phyloP scores from a whole-genome alignment of 2,329 filamentous ascomycete genomes.

The Shiraia bambusicola region DNA sequence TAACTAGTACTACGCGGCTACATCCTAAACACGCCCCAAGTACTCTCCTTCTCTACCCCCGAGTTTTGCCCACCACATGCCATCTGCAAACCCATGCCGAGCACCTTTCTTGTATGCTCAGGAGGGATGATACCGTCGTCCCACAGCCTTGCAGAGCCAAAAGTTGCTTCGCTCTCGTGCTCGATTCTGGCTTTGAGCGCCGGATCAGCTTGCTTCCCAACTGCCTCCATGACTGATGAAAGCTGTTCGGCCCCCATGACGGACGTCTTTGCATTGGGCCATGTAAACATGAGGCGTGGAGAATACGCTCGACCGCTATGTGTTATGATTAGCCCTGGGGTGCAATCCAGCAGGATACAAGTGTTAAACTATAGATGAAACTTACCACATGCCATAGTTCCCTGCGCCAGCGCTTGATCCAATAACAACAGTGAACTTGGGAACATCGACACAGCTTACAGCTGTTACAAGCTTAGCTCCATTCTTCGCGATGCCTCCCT shows the following conservation, averaged over 20 bases:
- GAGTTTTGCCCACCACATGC: slow-evolving; percentile 45
- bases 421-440: slow-evolving; percentile 96
- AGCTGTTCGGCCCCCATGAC: slow-evolving; percentile 97
- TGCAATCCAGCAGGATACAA: not conserved
- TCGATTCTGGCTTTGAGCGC: slow-evolving; percentile 83
- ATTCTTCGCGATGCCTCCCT: slow-evolving; percentile 95
- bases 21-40: slow-evolving; percentile 47
- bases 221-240: slow-evolving; percentile 89
- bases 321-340: not conserved
- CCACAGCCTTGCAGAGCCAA: slow-evolving; percentile 87
- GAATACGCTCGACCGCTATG: slow-evolving; percentile 79
- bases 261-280: slow-evolving; percentile 93
- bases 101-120: slow-evolving; percentile 50
- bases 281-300: slow-evolving; percentile 92
- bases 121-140: slow-evolving; percentile 59
- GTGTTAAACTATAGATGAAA: slow-evolving; percentile 18
- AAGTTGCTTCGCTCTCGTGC: slow-evolving; percentile 82
- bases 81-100: slow-evolving; percentile 52
- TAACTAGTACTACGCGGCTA: slow-evolving; percentile 18
- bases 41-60: slow-evolving; percentile 37
- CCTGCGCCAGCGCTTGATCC: slow-evolving; percentile 90
- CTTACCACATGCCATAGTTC: slow-evolving; percentile 93
- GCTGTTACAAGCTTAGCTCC: slow-evolving; percentile 96
- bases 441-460: slow-evolving; percentile 89
- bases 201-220: slow-evolving; percentile 79